Evolutionary conservation across 148 eudicot genomes (phyloP).

Genomic region (Mesembryanthemum crystallinum): DNA sequence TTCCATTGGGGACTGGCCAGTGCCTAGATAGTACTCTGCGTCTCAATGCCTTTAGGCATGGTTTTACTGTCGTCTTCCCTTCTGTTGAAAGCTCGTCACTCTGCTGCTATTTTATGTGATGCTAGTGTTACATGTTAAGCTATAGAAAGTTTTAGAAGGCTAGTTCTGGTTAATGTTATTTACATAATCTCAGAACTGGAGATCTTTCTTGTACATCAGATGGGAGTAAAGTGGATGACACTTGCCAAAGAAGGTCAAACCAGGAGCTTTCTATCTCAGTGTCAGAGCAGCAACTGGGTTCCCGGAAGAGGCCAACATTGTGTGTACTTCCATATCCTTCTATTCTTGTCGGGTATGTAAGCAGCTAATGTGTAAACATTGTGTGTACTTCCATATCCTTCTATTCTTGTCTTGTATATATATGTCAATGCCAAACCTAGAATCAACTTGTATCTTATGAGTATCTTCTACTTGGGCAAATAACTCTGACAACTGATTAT

Average conservation of each 20-base stretch:
- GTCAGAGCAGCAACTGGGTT: slow-evolving; percentile 62
- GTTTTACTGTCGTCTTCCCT: neutral
- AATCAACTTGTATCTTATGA: neutral
- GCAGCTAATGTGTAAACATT: neutral
- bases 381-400: neutral
- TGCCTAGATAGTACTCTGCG: neutral
- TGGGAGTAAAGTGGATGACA: slow-evolving; percentile 69
- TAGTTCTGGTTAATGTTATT: slow-evolving; percentile 8
- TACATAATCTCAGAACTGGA: slow-evolving; percentile 4
- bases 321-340: slow-evolving; percentile 73
- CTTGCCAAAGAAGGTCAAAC: slow-evolving; percentile 53
- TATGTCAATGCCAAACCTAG: neutral
- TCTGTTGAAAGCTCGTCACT: neutral
- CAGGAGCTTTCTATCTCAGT: slow-evolving; percentile 56
- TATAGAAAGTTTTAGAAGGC: neutral
- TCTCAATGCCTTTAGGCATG: neutral
- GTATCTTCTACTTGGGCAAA: neutral
- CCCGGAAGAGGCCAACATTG: slow-evolving; percentile 58
- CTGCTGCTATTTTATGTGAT: neutral
- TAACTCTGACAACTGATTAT: neutral
- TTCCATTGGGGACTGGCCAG: neutral
- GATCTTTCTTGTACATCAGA: slow-evolving; percentile 38
- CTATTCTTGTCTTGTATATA: neutral
- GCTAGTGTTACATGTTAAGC: neutral
- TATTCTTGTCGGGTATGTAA: slow-evolving; percentile 87